A percentile compares a stretch with the other conserved stretches of the same genome.
Evolutionary conservation across 805 yeast species (phyloP).

Genomic region (Pichia paraexigua): DNA sequence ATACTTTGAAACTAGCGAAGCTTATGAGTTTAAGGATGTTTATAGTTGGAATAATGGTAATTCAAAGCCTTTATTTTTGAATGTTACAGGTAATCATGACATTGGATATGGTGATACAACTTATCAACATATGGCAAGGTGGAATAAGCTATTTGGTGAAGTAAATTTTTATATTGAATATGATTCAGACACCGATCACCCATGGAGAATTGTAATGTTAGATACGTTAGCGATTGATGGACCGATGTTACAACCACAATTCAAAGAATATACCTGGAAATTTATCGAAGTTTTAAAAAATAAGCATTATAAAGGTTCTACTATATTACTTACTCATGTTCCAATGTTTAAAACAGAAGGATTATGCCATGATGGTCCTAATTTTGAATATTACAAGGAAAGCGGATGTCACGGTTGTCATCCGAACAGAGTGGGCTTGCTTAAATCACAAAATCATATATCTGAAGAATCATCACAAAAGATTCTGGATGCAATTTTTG

Average conservation of each 20-base stretch:
- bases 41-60: slow-evolving; percentile 50
- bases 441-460: slow-evolving; percentile 83
- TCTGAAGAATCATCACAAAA: slow-evolving; percentile 56
- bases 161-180: slow-evolving; percentile 78
- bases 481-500: slow-evolving; percentile 66
- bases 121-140: slow-evolving; percentile 81
- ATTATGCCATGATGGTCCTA: slow-evolving; percentile 81
- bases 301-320: slow-evolving; percentile 61
- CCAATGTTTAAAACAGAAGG: slow-evolving; percentile 83
- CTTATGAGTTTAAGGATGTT: slow-evolving; percentile 49
- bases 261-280: slow-evolving; percentile 58
- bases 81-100: slow-evolving; percentile 92
- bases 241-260: slow-evolving; percentile 73
- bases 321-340: slow-evolving; percentile 79
- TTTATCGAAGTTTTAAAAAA: slow-evolving; percentile 57
- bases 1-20: slow-evolving; percentile 18
- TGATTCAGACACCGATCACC: slow-evolving; percentile 50
- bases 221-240: slow-evolving; percentile 84
- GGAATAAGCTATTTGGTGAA: slow-evolving; percentile 65
- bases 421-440: slow-evolving; percentile 59
- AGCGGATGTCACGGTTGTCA: slow-evolving; percentile 42
- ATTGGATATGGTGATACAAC: slow-evolving; percentile 97
- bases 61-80: slow-evolving; percentile 61
- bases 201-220: slow-evolving; percentile 86
- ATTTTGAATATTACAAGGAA: slow-evolving; percentile 48